These are phyloP conservation scores for Claviceps sp. DNA, from an alignment of 2,329 filamentous ascomycete genomes.

Conservation along the genomic window DNA sequence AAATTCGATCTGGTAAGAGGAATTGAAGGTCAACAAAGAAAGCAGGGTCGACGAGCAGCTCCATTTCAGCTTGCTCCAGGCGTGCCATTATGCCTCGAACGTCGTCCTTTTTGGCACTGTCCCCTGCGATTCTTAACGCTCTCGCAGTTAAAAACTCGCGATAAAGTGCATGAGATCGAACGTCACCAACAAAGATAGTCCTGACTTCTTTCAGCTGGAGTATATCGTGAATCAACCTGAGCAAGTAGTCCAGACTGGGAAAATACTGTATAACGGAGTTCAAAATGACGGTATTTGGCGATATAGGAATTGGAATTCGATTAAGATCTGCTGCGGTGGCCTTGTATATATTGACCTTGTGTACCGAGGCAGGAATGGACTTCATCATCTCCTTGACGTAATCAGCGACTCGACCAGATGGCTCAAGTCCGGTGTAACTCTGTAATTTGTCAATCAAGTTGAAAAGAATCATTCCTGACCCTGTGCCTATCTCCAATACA, in stretches of 20 bases:
- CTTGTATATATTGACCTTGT: conserved; percentile 3
- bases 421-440: conserved; percentile 17
- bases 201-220: neutral
- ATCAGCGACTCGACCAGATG: conserved; percentile 9
- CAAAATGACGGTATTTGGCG: conserved; percentile 11
- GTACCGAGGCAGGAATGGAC: conserved; percentile 3
- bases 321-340: neutral
- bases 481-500: conserved; percentile 19
- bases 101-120: neutral
- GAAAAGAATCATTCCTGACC: conserved; percentile 19
- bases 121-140: neutral
- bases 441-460: conserved; percentile 11
- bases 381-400: conserved; percentile 10
- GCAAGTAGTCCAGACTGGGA: conserved; percentile 14
- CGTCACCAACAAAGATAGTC: conserved; percentile 11
- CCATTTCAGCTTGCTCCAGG: conserved; percentile 9
- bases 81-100: conserved; percentile 5
- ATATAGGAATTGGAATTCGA: neutral
- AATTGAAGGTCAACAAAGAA: conserved; percentile 11
- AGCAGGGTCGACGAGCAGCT: conserved; percentile 13
- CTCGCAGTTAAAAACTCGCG: conserved; percentile 6
- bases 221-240: conserved; percentile 6
- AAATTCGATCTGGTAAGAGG: conserved; percentile 8
- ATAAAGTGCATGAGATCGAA: conserved; percentile 10
- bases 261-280: conserved; percentile 19